A percentile compares a stretch with the other conserved stretches of the same genome.
phyloP scores from a whole-genome alignment of 2,329 filamentous ascomycete species.

The Coleophoma cylindrospora region DNA sequence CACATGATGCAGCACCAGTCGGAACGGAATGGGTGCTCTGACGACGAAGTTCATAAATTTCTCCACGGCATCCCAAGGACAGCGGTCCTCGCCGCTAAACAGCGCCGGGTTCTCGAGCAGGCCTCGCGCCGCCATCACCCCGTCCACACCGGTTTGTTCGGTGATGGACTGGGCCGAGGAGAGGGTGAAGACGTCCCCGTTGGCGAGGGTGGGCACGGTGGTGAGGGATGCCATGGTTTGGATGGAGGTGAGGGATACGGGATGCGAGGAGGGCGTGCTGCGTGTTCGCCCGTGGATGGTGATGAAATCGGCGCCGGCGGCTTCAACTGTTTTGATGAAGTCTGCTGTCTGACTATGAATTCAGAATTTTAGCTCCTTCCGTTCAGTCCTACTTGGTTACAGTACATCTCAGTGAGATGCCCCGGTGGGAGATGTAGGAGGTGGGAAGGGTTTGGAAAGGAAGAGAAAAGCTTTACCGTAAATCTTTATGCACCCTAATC shows the following conservation, averaged over 20 bases:
- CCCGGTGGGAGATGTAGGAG: too few species aligned
- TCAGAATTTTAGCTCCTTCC: too few species aligned
- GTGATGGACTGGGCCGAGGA: constrained; percentile 28
- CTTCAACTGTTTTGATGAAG: constrained; percentile 58
- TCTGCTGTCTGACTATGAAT: constrained; percentile 38
- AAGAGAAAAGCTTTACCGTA: constrained; percentile 30
- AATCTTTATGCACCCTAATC: constrained; percentile 62
- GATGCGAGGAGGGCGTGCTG: constrained; percentile 50
- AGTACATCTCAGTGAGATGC: too few species aligned
- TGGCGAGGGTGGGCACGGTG: constrained; percentile 59
- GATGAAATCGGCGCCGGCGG: constrained; percentile 57
- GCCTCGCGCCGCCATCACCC: constrained; percentile 67
- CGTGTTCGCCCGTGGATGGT: constrained; percentile 66
- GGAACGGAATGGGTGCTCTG: constrained; percentile 54
- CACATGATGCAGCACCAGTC: constrained; percentile 61
- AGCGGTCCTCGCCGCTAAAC: constrained; percentile 49
- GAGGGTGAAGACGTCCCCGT: constrained; percentile 64
- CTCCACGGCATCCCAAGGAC: constrained; percentile 59
- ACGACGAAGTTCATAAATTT: constrained; percentile 55
- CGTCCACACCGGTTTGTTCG: constrained; percentile 37
- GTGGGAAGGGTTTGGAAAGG: background rate
- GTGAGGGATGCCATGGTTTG: constrained; percentile 33
- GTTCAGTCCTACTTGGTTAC: too few species aligned
- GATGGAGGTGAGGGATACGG: background rate
- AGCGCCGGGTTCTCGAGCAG: constrained; percentile 64